Percentiles rank a stretch among this genome's conserved stretches.
Evolutionary conservation across 257 asterid species (phyloP).

Genomic region (Nicotiana obtusifolia): DNA sequence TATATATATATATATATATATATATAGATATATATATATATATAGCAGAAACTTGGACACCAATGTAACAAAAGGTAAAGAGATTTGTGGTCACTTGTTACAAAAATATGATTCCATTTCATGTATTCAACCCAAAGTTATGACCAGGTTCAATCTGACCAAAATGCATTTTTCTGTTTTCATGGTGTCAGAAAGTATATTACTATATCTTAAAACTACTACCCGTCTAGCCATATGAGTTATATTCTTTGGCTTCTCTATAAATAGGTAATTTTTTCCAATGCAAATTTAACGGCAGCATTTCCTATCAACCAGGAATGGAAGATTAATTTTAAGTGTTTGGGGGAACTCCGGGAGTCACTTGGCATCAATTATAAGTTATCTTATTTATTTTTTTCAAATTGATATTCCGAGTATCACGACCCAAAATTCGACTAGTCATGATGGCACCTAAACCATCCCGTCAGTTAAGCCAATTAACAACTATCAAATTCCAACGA

Average conservation of each 20-base stretch:
- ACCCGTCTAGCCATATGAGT: neutral
- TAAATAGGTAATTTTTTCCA: neutral
- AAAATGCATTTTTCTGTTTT: neutral
- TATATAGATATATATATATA: too few relatives aligned
- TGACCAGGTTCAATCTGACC: neutral
- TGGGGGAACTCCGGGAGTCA: conserved; percentile 62
- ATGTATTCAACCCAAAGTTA: conserved; percentile 22
- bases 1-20: too few relatives aligned
- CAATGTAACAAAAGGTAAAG: neutral
- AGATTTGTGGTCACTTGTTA: too few relatives aligned
- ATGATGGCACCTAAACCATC: too few relatives aligned
- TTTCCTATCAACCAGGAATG: neutral
- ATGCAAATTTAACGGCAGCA: neutral
- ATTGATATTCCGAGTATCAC: too few relatives aligned
- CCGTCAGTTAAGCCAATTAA: too few relatives aligned
- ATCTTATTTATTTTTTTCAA: neutral
- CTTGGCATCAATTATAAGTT: conserved; percentile 9
- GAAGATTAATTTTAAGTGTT: conserved; percentile 31
- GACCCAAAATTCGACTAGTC: too few relatives aligned
- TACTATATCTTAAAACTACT: neutral
- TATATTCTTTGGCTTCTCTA: neutral
- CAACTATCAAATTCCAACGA: too few relatives aligned
- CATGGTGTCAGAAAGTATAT: neutral
- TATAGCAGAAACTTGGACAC: neutral
- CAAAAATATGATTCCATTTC: conserved; percentile 12